A percentile compares a stretch with the other conserved stretches of the same genome.
Conservation (phyloP, 768 basidiomycete species). For the Phylloporus arenicola region DNA sequence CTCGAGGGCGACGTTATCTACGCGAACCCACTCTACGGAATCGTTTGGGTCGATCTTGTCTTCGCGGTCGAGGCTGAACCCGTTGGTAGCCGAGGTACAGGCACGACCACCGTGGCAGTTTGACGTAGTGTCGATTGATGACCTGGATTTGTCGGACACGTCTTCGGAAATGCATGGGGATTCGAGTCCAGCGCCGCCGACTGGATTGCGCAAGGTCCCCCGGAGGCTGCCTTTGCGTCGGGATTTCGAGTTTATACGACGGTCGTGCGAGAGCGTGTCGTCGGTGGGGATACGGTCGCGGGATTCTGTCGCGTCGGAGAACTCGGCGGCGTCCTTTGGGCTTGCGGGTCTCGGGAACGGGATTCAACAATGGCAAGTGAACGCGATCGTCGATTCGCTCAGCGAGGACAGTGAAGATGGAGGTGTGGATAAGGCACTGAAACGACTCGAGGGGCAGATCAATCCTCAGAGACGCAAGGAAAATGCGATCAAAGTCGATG, state of each 20-base stretch:
- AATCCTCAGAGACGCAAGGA: slow-evolving; percentile 66
- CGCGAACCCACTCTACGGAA: slow-evolving; percentile 31
- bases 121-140: slow-evolving; percentile 74
- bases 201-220: slow-evolving; percentile 49
- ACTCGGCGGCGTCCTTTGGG: slow-evolving; percentile 31
- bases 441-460: slow-evolving; percentile 80
- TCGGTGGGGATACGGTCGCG: slow-evolving; percentile 72
- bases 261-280: slow-evolving; percentile 66
- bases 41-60: slow-evolving; percentile 31
- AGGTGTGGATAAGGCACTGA: slow-evolving; percentile 77
- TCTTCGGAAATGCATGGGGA: slow-evolving; percentile 51
- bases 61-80: slow-evolving; percentile 26
- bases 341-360: slow-evolving; percentile 34
- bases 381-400: slow-evolving; percentile 67
- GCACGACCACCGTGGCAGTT: slow-evolving; percentile 51
- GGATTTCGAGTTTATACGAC: slow-evolving; percentile 75
- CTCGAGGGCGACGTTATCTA: slow-evolving; percentile 18
- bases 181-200: slow-evolving; percentile 35
- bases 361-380: slow-evolving; percentile 81
- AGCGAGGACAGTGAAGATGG: slow-evolving; percentile 72
- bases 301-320: slow-evolving; percentile 52
- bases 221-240: slow-evolving; percentile 67
- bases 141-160: slow-evolving; percentile 73
- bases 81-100: slow-evolving; percentile 31
- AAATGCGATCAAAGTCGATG: slow-evolving; percentile 72